Conservation (phyloP, 345 rosid species). For the Sapria himalayana region DNA sequence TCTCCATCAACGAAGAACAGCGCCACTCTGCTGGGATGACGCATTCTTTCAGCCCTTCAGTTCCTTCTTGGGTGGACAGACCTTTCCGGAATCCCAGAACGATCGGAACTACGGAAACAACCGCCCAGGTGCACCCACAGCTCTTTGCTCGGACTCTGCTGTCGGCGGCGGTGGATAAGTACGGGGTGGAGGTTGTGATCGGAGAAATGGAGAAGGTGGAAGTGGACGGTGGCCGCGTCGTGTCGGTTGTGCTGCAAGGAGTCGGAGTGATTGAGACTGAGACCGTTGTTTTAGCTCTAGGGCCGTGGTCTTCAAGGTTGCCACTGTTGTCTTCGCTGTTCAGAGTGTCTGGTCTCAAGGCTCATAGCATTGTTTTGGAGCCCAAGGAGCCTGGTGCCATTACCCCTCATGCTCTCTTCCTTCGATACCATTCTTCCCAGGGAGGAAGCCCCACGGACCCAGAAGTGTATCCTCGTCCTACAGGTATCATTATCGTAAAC, state of each 20-base stretch:
- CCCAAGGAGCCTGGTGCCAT: conserved; percentile 36
- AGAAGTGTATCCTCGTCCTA: conserved; percentile 65
- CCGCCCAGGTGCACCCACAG: conserved; percentile 76
- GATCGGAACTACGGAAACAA: conserved; percentile 50
- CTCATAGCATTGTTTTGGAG: conserved; percentile 60
- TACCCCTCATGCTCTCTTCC: conserved; percentile 54
- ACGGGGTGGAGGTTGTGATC: conserved; percentile 47
- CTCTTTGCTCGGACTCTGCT: conserved; percentile 39
- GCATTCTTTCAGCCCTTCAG: not conserved
- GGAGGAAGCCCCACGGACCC: conserved; percentile 57
- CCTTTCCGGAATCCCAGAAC: conserved; percentile 18
- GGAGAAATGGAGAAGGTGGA: conserved; percentile 38
- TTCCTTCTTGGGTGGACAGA: conserved; percentile 72
- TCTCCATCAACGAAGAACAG: conserved; percentile 35
- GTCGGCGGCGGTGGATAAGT: conserved; percentile 32
- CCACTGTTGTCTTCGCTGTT: conserved; percentile 39
- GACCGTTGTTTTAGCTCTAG: conserved; percentile 50
- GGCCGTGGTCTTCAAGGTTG: conserved; percentile 72
- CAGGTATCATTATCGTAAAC: conserved; percentile 15
- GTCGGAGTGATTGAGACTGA: conserved; percentile 41
- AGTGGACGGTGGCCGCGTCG: conserved; percentile 25
- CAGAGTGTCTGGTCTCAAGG: conserved; percentile 54
- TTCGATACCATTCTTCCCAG: conserved; percentile 23
- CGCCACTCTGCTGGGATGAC: too few species aligned
- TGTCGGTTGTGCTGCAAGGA: conserved; percentile 40